Evolutionary conservation across 2,329 filamentous ascomycete genomes (phyloP).

Genomic region (Bipolaris oryzae): DNA sequence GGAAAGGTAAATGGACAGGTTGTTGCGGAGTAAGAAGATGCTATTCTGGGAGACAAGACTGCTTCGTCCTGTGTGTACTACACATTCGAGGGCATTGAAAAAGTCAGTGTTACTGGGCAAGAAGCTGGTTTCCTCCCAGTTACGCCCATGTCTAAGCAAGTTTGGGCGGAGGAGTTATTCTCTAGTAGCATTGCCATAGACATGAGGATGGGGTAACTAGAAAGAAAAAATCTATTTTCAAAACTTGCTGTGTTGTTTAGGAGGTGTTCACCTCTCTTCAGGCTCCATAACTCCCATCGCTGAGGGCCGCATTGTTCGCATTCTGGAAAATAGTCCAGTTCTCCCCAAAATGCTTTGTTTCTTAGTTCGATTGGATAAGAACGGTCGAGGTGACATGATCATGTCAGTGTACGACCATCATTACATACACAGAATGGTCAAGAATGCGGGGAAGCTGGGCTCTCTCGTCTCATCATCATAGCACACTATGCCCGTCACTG

Average conservation of each 20-base stretch:
- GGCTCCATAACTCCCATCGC: neutral
- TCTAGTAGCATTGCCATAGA: neutral
- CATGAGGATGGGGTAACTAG: neutral
- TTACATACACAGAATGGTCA: neutral
- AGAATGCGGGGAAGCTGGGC: neutral
- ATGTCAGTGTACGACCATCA: neutral
- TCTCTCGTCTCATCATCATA: neutral
- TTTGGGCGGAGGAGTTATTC: neutral
- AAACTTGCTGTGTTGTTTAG: too few relatives aligned
- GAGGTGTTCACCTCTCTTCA: too few relatives aligned
- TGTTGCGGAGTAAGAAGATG: slow-evolving; percentile 34
- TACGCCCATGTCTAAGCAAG: neutral
- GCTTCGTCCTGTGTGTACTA: neutral
- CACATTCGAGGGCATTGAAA: neutral
- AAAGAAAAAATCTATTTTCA: neutral
- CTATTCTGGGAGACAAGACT: neutral
- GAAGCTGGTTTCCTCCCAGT: neutral
- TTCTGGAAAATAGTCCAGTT: neutral
- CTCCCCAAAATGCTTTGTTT: neutral
- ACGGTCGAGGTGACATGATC: neutral
- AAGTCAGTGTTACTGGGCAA: neutral
- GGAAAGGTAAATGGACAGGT: slow-evolving; percentile 39
- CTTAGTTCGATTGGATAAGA: neutral
- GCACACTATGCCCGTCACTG: neutral
- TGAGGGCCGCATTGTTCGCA: neutral